phyloP scores from a whole-genome alignment of 192 early-diverging fungal species.

The Umbelopsis sp. region DNA sequence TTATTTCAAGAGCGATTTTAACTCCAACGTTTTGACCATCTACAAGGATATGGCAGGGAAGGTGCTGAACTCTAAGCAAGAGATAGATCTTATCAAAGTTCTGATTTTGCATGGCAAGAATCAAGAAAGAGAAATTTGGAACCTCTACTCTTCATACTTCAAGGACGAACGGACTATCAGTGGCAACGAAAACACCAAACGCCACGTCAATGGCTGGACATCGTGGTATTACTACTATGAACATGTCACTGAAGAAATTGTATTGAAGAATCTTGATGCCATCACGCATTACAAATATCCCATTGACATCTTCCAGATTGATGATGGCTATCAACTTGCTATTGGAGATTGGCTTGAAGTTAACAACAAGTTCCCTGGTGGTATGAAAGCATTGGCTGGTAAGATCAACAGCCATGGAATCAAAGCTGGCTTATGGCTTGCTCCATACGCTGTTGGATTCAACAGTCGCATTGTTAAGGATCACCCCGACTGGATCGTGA shows the following conservation, averaged over 20 bases:
- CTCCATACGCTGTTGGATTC: slow-evolving; percentile 46
- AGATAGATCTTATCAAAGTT: slow-evolving; percentile 16
- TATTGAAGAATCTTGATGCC: slow-evolving; percentile 38
- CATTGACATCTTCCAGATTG: slow-evolving; percentile 53
- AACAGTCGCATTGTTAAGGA: slow-evolving; percentile 42
- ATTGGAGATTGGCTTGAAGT: slow-evolving; percentile 54
- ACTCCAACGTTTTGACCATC: slow-evolving; percentile 34
- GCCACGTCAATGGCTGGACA: slow-evolving; percentile 51
- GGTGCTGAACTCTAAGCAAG: slow-evolving; percentile 7
- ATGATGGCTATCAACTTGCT: slow-evolving; percentile 50
- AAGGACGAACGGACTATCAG: slow-evolving; percentile 20
- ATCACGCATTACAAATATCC: slow-evolving; percentile 37
- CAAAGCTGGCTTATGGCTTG: slow-evolving; percentile 50
- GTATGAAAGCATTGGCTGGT: slow-evolving; percentile 41
- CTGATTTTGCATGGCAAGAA: slow-evolving; percentile 28
- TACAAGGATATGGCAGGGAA: slow-evolving; percentile 50
- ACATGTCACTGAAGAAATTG: slow-evolving; percentile 45
- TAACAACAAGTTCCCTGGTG: slow-evolving; percentile 46
- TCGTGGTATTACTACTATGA: slow-evolving; percentile 58
- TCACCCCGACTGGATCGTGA: slow-evolving; percentile 48
- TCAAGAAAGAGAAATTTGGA: slow-evolving; percentile 34
- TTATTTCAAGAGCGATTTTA: slow-evolving; percentile 49
- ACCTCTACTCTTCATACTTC: slow-evolving; percentile 33
- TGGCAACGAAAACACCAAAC: slow-evolving; percentile 24
- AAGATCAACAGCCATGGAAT: slow-evolving; percentile 39